Evolutionary conservation across 345 rosid species (phyloP).

Genomic region (Syzygium aromaticum): DNA sequence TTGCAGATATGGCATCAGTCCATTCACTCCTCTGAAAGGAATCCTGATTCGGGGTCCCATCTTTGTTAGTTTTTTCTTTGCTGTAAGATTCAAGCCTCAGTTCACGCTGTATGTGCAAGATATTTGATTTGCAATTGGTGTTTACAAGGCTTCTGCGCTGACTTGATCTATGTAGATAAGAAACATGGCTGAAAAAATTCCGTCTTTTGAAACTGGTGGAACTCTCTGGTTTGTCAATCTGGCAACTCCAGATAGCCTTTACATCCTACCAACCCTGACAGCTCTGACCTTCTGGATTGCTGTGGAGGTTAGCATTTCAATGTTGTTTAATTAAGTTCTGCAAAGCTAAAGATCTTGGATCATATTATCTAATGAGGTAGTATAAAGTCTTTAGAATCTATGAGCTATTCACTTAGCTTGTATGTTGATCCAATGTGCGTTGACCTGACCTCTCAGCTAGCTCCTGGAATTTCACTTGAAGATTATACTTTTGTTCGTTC

Average conservation of each 20-base stretch:
- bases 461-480: neutral
- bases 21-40: constrained; percentile 57
- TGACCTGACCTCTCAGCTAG: neutral
- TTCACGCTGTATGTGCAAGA: neutral
- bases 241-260: constrained; percentile 46
- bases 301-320: constrained; percentile 39
- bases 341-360: neutral
- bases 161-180: constrained; percentile 25
- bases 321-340: neutral
- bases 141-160: neutral
- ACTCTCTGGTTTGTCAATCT: constrained; percentile 61
- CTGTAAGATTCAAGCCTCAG: constrained; percentile 24
- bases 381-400: neutral
- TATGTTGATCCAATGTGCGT: neutral
- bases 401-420: neutral
- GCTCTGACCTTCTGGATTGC: constrained; percentile 41
- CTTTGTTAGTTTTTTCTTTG: constrained; percentile 59
- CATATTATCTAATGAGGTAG: neutral
- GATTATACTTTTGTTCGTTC: neutral
- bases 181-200: constrained; percentile 71
- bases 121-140: neutral
- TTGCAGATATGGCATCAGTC: constrained; percentile 52
- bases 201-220: constrained; percentile 65
- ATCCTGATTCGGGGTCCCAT: constrained; percentile 58
- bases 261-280: constrained; percentile 49